These are phyloP conservation scores for Lotmaria passim DNA, from an alignment of 208 protist species.

Conservation along the genomic window DNA sequence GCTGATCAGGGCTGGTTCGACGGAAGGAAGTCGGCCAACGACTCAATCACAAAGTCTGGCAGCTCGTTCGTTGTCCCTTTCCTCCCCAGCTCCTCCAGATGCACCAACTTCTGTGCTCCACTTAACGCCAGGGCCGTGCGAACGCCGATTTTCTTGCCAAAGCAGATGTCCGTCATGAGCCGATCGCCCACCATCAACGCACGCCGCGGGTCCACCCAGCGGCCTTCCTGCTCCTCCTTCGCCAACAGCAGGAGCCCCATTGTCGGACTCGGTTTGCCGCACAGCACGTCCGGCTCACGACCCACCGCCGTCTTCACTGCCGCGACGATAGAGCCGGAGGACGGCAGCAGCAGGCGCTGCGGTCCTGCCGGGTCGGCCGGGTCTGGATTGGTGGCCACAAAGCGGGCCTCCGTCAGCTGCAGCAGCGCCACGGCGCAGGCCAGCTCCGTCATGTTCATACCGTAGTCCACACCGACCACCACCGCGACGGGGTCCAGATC, in stretches of 20 bases:
- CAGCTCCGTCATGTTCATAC: slow-evolving; percentile 67
- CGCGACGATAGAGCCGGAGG: slow-evolving; percentile 48
- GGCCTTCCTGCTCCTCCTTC: slow-evolving; percentile 33
- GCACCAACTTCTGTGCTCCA: slow-evolving; percentile 45
- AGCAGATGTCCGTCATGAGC: slow-evolving; percentile 65
- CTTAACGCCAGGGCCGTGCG: slow-evolving; percentile 59
- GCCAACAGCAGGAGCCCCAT: slow-evolving; percentile 58
- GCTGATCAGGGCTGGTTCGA: too few relatives aligned
- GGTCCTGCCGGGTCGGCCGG: slow-evolving; percentile 54
- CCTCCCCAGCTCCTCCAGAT: slow-evolving; percentile 39
- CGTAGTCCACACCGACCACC: slow-evolving; percentile 60
- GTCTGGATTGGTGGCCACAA: slow-evolving; percentile 74
- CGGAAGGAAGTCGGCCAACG: slow-evolving; percentile 47
- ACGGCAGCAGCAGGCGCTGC: slow-evolving; percentile 39
- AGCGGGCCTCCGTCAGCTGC: slow-evolving; percentile 28
- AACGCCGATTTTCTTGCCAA: slow-evolving; percentile 56
- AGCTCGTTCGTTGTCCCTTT: slow-evolving; percentile 28
- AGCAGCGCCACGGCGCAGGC: slow-evolving; percentile 49
- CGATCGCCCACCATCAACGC: slow-evolving; percentile 74
- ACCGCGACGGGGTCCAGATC: slow-evolving; percentile 61
- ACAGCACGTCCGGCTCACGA: slow-evolving; percentile 50
- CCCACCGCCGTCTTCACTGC: slow-evolving; percentile 42
- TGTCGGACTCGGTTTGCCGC: slow-evolving; percentile 57
- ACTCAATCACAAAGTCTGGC: slow-evolving; percentile 49
- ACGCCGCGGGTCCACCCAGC: slow-evolving; percentile 34